Evolutionary conservation across 805 yeast genomes (phyloP).

Genomic region (Yarrowia yakushimensis): DNA sequence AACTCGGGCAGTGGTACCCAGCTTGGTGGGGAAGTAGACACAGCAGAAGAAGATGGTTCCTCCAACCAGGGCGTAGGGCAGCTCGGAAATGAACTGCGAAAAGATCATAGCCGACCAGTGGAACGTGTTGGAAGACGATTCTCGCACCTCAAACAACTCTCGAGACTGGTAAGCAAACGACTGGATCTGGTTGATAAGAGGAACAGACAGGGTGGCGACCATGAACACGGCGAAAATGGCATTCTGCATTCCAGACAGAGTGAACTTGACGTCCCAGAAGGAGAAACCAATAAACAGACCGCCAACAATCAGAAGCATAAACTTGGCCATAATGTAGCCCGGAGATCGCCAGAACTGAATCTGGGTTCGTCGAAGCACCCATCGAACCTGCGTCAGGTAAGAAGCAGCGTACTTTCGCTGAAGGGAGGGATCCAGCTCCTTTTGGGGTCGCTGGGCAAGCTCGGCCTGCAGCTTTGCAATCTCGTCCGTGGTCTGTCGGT

Average conservation of each 20-base stretch:
- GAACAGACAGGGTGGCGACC: constrained; percentile 55
- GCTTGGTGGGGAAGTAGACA: constrained; percentile 49
- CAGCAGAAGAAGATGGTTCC: constrained; percentile 53
- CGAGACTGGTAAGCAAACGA: constrained; percentile 55
- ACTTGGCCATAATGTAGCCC: constrained; percentile 58
- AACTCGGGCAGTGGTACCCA: constrained; percentile 44
- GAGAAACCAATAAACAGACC: constrained; percentile 71
- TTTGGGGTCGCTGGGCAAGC: constrained; percentile 34
- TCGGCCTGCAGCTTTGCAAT: constrained; percentile 38
- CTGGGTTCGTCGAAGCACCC: constrained; percentile 45
- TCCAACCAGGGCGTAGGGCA: constrained; percentile 54
- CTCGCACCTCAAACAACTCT: constrained; percentile 66
- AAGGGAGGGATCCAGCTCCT: constrained; percentile 30
- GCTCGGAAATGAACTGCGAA: constrained; percentile 53
- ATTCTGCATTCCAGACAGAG: constrained; percentile 55
- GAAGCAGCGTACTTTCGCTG: constrained; percentile 45
- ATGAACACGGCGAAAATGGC: constrained; percentile 58
- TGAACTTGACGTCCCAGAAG: constrained; percentile 54
- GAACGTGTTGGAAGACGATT: constrained; percentile 65
- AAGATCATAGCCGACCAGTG: constrained; percentile 62
- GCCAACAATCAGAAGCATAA: constrained; percentile 47
- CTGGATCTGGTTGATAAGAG: constrained; percentile 60
- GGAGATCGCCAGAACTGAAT: constrained; percentile 58
- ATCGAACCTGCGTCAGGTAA: constrained; percentile 44
- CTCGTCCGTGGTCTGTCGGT: constrained; percentile 37